Evolutionary conservation across 2,329 filamentous ascomycete genomes (phyloP), one percentile per base, ranked within the genome.

Genomic region (Sporothrix brasiliensis): DNA sequence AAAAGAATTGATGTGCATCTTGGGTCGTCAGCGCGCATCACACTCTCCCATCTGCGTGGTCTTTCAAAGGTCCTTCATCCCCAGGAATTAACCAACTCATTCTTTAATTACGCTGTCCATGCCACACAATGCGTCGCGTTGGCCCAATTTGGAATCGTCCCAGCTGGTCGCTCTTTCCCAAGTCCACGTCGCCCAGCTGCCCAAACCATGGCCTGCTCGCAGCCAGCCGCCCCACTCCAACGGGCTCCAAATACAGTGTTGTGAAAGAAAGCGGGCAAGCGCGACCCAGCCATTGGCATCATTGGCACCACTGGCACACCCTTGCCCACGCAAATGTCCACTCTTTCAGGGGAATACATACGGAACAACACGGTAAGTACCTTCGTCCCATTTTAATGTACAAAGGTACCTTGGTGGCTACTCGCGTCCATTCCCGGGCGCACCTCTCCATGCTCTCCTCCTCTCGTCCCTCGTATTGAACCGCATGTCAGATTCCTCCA

Each of bases 401-500:
- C 10, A 24, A 44, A 41, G 19, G 56, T 58, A 58, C 54, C 10
- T 41, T 16, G 4, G 21, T 13, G 5, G 6, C 5, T n/a, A 27
- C 30, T 14, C 19, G 16, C 16, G 13, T n/a, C 21, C 56, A 21
- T 24, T 61, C 54, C 19, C 19, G 54, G n/a, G 19, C 34, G 21
- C n/a, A 4, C 41, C 41, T 41, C n/a, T n/a, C n/a, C n/a, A n/a
- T n/a, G n/a, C n/a, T n/a, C n/a, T 41, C 52, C 41, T 60, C 4
- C 27, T 53, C 34, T n/a, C 27, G 14, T 44, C 10, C 27, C 41
- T 41, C 60, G 27, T 53, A 44, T 61, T 24, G 56, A 24, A 44
- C n/a, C 19, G 34, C 34, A 44, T 61, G 56, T 44, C 34, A 61
- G 56, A 61, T 41, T 60, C 56, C 34, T 61, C 56, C 56, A 44